Base-by-base conservation (phyloP, 352 stramenopile species). In the Globisporangium ultimum region DNA sequence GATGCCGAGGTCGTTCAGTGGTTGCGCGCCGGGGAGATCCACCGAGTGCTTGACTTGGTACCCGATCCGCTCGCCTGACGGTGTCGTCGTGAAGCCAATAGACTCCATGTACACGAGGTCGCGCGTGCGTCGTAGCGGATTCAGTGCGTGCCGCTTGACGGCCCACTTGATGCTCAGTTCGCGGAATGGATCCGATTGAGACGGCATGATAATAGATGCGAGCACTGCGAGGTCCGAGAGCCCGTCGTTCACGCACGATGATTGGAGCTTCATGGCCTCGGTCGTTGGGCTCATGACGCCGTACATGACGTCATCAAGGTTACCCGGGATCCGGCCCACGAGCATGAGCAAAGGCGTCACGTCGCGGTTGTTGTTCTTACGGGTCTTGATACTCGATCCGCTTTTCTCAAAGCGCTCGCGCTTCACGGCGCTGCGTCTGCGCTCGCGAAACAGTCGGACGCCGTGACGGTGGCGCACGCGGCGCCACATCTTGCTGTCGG, bases 1-100 rank as follows among this genome's bases (percentile, higher is more conserved):
- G 42, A 73, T 78, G 18, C 71, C 55, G 41, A 61, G 70, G 17
- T 66, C 69, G 0, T 64, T 59, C 2, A 77, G 68, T 21, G 69
- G 57, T 2, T 56, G 58, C 14, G 77, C 76, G 47, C 84, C 63
- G 7, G 70, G 68, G 53, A 90, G 83, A 17, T 77, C 58, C 21
- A 90, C 70, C 34, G 76, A 88, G 66, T 88, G 80, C 14, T 84
- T 53, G 20, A 91, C 55, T 15, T 89, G 80, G 58, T 77, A 91
- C n/a, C 78, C 78, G 43, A 91, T 59, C 28, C 64, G 48, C 41
- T 89, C 76, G 24, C 74, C 74, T 5, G 61, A 76, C 18, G 66
- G 56, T 14, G 82, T 66, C 0, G 57, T 60, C 1, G 61, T 60
- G 42, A 83, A 71, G 0, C 80, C 80, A 2, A 67, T 83, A 6